phyloP scores from a whole-genome alignment of 306 rosid species.

The Malus sylvestris region DNA sequence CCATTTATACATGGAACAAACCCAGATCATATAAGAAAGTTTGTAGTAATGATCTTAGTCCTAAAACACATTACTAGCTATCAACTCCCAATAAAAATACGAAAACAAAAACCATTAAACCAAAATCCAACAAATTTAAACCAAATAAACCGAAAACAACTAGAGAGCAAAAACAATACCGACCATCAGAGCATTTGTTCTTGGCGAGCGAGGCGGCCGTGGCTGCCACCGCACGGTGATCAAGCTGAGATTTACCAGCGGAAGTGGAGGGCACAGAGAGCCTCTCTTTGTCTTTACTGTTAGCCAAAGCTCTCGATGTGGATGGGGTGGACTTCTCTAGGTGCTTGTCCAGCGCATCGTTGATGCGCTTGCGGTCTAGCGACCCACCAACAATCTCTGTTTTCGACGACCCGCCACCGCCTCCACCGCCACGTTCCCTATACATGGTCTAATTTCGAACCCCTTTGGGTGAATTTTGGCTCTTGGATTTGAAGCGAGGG shows the following conservation, averaged over 20 bases:
- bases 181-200: constrained; percentile 55
- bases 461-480: neutral
- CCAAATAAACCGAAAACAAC: neutral
- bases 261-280: constrained; percentile 45
- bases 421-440: constrained; percentile 50
- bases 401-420: constrained; percentile 44
- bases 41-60: neutral
- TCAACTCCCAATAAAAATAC: neutral
- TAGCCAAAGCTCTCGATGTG: constrained; percentile 36
- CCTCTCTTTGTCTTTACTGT: constrained; percentile 45
- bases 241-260: constrained; percentile 53
- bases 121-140: neutral
- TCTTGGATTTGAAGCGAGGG: constrained; percentile 1
- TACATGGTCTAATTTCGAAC: constrained; percentile 27
- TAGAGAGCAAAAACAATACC: neutral
- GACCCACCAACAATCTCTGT: constrained; percentile 45
- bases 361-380: constrained; percentile 60
- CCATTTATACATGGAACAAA: neutral
- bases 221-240: constrained; percentile 38
- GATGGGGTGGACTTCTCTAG: constrained; percentile 58
- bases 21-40: neutral
- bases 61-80: neutral
- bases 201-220: constrained; percentile 31
- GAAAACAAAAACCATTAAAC: neutral
- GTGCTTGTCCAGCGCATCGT: constrained; percentile 61